Evolutionary conservation across 768 basidiomycete species (phyloP).

Genomic region (Suillus decipiens): DNA sequence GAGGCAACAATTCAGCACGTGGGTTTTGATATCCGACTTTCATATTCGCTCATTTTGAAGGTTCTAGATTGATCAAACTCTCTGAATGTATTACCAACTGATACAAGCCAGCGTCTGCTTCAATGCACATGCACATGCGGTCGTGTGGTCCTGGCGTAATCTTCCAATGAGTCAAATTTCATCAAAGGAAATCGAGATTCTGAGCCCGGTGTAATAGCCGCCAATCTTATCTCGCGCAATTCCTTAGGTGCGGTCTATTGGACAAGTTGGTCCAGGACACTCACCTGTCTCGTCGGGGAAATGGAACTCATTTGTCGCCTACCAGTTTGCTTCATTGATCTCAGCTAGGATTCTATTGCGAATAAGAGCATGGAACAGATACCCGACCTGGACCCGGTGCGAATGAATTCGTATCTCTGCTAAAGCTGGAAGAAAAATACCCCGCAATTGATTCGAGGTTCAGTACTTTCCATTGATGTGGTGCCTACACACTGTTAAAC

Average conservation of each 20-base stretch:
- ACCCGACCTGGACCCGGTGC: background rate
- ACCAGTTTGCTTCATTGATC: background rate
- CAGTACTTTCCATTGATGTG: background rate
- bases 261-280: background rate
- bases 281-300: background rate
- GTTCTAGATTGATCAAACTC: background rate
- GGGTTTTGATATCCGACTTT: conserved; percentile 2
- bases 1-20: background rate
- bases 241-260: background rate
- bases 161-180: background rate
- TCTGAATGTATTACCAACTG: background rate
- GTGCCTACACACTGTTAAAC: background rate
- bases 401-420: background rate
- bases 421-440: background rate
- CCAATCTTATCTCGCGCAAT: background rate
- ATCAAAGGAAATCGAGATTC: background rate
- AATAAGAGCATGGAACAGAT: background rate
- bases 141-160: background rate
- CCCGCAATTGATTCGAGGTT: background rate
- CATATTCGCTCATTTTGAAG: background rate
- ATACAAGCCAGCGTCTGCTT: background rate
- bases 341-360: background rate
- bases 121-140: background rate
- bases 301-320: background rate
- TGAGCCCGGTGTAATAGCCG: background rate